Percentiles rank a stretch among this genome's conserved stretches.
Evolutionary conservation across 352 stramenopile species (phyloP).

Genomic region (Globisporangium carolinianum): DNA sequence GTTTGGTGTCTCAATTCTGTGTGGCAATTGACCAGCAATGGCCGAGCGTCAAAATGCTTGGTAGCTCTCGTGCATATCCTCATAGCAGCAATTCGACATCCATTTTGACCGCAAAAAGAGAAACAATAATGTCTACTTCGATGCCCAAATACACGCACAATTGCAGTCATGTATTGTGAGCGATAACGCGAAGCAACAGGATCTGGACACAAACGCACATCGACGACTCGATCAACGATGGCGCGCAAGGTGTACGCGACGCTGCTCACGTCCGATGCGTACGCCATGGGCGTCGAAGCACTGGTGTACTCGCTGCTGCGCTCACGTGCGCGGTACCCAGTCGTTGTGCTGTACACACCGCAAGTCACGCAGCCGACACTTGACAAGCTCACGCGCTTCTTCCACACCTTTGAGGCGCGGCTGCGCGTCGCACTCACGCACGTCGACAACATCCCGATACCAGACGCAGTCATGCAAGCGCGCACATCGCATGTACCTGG

Average conservation of each 20-base stretch:
- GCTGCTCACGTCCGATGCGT: constrained; percentile 33
- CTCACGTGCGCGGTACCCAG: constrained; percentile 5
- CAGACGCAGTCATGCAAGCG: constrained; percentile 5
- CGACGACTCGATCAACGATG: neutral
- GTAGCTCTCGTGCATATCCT: too few relatives aligned
- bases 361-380: constrained; percentile 16
- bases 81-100: too few relatives aligned
- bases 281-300: constrained; percentile 31
- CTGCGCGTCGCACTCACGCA: constrained; percentile 12
- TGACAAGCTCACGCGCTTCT: constrained; percentile 21
- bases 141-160: too few relatives aligned
- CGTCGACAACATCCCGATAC: constrained; percentile 24
- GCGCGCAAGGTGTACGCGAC: constrained; percentile 17
- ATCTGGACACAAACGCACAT: too few relatives aligned
- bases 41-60: too few relatives aligned
- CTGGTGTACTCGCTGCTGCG: constrained; percentile 26
- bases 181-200: too few relatives aligned
- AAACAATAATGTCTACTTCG: too few relatives aligned
- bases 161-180: too few relatives aligned
- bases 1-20: too few relatives aligned
- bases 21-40: too few relatives aligned
- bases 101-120: too few relatives aligned
- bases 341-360: constrained; percentile 30
- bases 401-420: constrained; percentile 2
- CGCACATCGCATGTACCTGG: constrained; percentile 20